Percentiles rank a stretch among this genome's conserved stretches.
These are phyloP conservation scores for Linnemannia hyalina DNA, from an alignment of 192 early-diverging fungal genomes.

Conservation along the genomic window DNA sequence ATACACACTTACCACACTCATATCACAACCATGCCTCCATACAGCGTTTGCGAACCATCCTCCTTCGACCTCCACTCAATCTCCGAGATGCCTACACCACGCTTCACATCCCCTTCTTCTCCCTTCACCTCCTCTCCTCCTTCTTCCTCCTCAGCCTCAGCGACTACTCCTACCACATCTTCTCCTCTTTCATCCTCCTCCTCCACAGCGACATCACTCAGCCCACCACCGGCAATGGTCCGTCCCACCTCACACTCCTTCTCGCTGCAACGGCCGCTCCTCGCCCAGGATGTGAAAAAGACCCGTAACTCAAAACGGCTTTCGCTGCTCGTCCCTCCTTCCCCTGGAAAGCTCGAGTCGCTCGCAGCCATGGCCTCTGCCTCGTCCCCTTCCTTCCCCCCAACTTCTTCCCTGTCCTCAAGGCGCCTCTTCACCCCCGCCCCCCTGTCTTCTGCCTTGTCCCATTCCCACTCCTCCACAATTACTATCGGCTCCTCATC, in stretches of 20 bases:
- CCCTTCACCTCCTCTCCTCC: not conserved
- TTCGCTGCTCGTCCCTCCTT: constrained; percentile 44
- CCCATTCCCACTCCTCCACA: constrained; percentile 14
- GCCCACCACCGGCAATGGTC: constrained; percentile 11
- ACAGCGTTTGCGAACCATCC: constrained; percentile 4
- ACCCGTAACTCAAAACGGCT: constrained; percentile 50
- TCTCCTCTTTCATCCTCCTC: not conserved
- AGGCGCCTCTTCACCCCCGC: constrained; percentile 20
- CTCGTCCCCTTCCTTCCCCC: constrained; percentile 15
- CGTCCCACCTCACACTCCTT: constrained; percentile 44
- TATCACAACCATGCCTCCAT: constrained; percentile 9
- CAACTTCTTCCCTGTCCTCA: constrained; percentile 23
- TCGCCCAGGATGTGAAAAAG: constrained; percentile 36
- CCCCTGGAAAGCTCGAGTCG: constrained; percentile 43
- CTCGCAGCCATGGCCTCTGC: constrained; percentile 29
- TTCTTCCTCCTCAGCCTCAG: constrained; percentile 8
- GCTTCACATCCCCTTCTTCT: not conserved
- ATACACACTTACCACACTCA: not conserved
- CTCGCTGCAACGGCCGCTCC: constrained; percentile 39
- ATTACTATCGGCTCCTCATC: not conserved
- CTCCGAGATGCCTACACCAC: constrained; percentile 4
- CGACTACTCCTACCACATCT: not conserved
- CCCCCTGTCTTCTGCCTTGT: constrained; percentile 5
- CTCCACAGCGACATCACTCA: constrained; percentile 6
- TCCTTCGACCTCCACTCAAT: constrained; percentile 3